A percentile compares a stretch with the other conserved stretches of the same genome.
Evolutionary conservation across 768 basidiomycete genomes (phyloP).

Genomic region (Termitomyces bulborhizus): DNA sequence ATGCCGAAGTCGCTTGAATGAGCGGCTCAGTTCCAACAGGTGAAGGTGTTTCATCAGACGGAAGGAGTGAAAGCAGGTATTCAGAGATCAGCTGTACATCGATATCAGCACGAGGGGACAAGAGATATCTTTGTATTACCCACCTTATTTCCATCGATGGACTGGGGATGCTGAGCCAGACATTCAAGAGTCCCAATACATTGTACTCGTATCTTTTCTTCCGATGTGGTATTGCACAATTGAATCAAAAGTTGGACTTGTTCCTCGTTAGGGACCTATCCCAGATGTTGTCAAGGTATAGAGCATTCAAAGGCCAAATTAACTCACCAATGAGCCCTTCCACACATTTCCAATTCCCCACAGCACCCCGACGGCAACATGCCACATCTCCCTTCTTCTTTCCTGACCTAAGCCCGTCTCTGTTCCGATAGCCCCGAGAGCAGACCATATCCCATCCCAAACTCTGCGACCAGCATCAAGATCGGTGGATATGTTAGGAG

Average conservation of each 20-base stretch:
- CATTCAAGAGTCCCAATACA: constrained; percentile 84
- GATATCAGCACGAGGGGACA: background rate
- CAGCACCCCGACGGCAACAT: constrained; percentile 72
- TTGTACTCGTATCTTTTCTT: constrained; percentile 58
- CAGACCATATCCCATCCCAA: constrained; percentile 64
- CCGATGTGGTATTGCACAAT: constrained; percentile 49
- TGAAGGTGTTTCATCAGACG: constrained; percentile 32
- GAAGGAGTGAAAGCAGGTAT: constrained; percentile 62
- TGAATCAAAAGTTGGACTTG: constrained; percentile 63
- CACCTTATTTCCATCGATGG: constrained; percentile 64
- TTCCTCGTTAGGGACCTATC: constrained; percentile 50
- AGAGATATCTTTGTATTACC: constrained; percentile 7
- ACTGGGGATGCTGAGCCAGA: constrained; percentile 63
- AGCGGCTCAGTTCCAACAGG: constrained; percentile 57
- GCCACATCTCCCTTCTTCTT: constrained; percentile 69
- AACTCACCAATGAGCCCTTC: constrained; percentile 56
- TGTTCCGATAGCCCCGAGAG: constrained; percentile 53
- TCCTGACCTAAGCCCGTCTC: constrained; percentile 61
- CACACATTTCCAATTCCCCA: constrained; percentile 85
- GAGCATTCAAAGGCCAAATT: background rate
- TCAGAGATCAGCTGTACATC: constrained; percentile 47
- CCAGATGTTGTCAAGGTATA: background rate
- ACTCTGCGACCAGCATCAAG: constrained; percentile 43
- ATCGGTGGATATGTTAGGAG: constrained; percentile 35
- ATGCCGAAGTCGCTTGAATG: constrained; percentile 72